phyloP scores from a whole-genome alignment of 192 early-diverging fungal species.

The Diversispora eburnea region DNA sequence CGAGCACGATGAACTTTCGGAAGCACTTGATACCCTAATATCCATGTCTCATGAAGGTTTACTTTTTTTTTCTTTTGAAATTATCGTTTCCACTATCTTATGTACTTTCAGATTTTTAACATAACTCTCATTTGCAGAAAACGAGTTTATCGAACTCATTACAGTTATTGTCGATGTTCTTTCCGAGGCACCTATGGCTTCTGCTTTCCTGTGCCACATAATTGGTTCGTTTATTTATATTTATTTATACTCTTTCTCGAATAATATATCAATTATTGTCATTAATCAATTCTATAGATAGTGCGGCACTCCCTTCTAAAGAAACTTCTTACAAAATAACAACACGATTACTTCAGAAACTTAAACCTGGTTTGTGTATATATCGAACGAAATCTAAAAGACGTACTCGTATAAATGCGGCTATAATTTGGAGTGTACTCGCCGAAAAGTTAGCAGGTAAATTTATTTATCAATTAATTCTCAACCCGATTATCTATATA shows the following conservation, averaged over 20 bases:
- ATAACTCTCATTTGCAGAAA: neutral
- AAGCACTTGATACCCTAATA: slow-evolving; percentile 45
- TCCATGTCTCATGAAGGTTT: slow-evolving; percentile 36
- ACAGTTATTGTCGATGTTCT: slow-evolving; percentile 45
- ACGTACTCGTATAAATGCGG: slow-evolving; percentile 46
- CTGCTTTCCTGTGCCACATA: slow-evolving; percentile 54
- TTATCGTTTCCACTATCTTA: neutral
- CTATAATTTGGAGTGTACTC: slow-evolving; percentile 51
- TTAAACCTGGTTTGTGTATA: slow-evolving; percentile 32
- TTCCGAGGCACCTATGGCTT: slow-evolving; percentile 38
- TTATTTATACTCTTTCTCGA: neutral
- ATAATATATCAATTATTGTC: neutral
- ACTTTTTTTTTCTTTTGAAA: neutral
- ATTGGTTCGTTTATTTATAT: slow-evolving; percentile 30
- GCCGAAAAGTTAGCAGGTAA: slow-evolving; percentile 51
- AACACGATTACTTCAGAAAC: slow-evolving; percentile 42
- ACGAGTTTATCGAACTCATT: slow-evolving; percentile 45
- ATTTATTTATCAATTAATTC: neutral
- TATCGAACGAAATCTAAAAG: slow-evolving; percentile 31
- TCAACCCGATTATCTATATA: too few species aligned
- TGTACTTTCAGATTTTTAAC: neutral
- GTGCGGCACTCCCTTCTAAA: slow-evolving; percentile 53
- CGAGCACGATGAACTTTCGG: slow-evolving; percentile 42
- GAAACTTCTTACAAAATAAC: slow-evolving; percentile 44
- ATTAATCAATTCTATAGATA: slow-evolving; percentile 26